Conservation (phyloP, 805 yeast species). For the Nakazawaea molendinolei region DNA sequence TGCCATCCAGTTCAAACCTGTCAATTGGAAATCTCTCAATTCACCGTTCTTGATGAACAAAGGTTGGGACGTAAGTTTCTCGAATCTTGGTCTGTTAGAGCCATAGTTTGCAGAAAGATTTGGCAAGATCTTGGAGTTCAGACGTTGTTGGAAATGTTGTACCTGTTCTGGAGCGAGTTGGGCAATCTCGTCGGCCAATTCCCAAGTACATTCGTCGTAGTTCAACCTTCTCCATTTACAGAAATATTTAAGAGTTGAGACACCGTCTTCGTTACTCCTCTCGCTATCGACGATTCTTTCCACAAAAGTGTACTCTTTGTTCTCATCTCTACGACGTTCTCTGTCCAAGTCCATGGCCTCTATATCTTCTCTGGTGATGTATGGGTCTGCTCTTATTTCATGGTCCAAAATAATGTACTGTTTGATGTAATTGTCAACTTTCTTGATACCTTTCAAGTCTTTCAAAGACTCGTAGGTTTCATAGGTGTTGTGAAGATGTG, state of each 20-base stretch:
- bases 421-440: conserved; percentile 84
- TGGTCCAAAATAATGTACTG: conserved; percentile 67
- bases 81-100: conserved; percentile 74
- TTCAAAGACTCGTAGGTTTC: conserved; percentile 55
- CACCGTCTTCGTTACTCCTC: conserved; percentile 58
- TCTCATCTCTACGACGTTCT: conserved; percentile 78
- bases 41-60: conserved; percentile 84
- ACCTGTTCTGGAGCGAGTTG: conserved; percentile 79
- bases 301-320: conserved; percentile 75
- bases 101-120: conserved; percentile 74
- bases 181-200: conserved; percentile 82
- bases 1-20: conserved; percentile 99
- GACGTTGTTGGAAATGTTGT: conserved; percentile 71
- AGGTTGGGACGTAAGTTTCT: conserved; percentile 82
- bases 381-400: conserved; percentile 72
- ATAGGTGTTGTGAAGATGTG: conserved; percentile 96
- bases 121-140: conserved; percentile 81
- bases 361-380: conserved; percentile 82
- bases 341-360: conserved; percentile 91
- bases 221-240: conserved; percentile 92
- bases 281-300: conserved; percentile 88
- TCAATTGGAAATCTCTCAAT: conserved; percentile 92
- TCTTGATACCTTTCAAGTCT: conserved; percentile 66
- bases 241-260: conserved; percentile 66
- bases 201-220: conserved; percentile 98